Base-by-base conservation (phyloP, 2,329 filamentous ascomycete genomes). In the Paecilomyces variotii region DNA sequence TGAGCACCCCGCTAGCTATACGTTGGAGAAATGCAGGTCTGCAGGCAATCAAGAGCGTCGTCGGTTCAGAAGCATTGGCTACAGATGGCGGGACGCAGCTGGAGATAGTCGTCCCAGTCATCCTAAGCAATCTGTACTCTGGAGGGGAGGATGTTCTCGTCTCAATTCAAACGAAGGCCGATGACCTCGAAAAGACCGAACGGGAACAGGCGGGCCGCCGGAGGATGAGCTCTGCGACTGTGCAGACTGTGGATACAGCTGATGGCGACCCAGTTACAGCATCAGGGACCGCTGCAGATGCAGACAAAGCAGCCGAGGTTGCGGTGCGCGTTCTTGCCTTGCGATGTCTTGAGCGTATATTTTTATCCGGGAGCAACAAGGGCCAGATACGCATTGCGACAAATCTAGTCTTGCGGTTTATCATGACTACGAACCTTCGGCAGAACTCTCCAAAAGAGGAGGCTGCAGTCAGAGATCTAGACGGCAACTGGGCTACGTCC, bases 221-320 rank as follows among this genome's bases (percentile, higher is more conserved):
- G 63, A 84, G 91, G 61, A 87, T 87, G 66, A 97, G 93, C 74
- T 82, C 89, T 53, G 87, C 89, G 24, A 95, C 91, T 0, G 87
- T 91, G 7, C 82, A 84, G 58, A 92, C 89, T 1, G 81, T 81
- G 55, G 88, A 90, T 53, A 86, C 86, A 0, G 84, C 87, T 50
- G 82, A 86, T 4, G 89, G 89, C 61, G 82, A 89, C 51, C 82
- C 84, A 55, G 78, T 82, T 10, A 73, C 81, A 10, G 88, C 89
- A 26, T 83, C 88, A 0, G 90, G 88, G 57, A 91, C 90, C 0
- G 89, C 90, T 0, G 87, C 87, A 26, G 93, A 97, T 69, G 91
- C 91, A 27, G 94, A 97, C 74, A 90, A 88, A 71, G 78, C 94
- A 60, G 92, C 91, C 1, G 92, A 97, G 74, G 87, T 96, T 76